Conservation (phyloP, 352 stramenopile genomes). For the Peronosclerospora sorghi region DNA sequence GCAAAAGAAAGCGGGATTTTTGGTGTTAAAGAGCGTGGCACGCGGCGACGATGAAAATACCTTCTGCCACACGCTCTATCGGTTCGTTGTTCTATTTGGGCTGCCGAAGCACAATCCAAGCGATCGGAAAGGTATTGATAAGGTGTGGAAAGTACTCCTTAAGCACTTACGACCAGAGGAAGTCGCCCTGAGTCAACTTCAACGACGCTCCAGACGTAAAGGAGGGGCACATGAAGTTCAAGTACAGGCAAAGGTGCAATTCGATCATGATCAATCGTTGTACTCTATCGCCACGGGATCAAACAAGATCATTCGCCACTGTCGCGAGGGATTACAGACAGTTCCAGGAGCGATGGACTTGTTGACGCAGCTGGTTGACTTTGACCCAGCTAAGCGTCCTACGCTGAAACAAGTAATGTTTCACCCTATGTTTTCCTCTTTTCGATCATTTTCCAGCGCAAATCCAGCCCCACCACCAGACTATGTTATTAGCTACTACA, state of each 20-base stretch:
- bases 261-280: conserved; percentile 25
- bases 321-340: conserved; percentile 33
- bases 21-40: conserved; percentile 49
- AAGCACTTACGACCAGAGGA: conserved; percentile 52
- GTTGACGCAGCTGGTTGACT: conserved; percentile 43
- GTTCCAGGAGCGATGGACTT: conserved; percentile 37
- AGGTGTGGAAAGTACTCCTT: conserved; percentile 46
- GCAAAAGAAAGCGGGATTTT: conserved; percentile 49
- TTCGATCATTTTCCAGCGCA: conserved; percentile 11
- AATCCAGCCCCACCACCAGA: conserved; percentile 15
- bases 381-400: conserved; percentile 45
- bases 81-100: conserved; percentile 93
- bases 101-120: conserved; percentile 58
- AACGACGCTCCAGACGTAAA: conserved; percentile 14
- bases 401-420: conserved; percentile 59
- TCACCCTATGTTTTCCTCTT: conserved; percentile 41
- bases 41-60: conserved; percentile 67
- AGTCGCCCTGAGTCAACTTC: conserved; percentile 3
- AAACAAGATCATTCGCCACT: conserved; percentile 37
- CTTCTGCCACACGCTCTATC: conserved; percentile 93
- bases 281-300: conserved; percentile 43
- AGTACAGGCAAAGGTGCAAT: conserved; percentile 20
- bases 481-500: conserved; percentile 54
- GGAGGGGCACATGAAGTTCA: conserved; percentile 3
- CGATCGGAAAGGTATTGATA: conserved; percentile 22